Evolutionary conservation across 1,284 basidiomycete species (phyloP).

Genomic region (Cutaneotrichosporon arboriforme): DNA sequence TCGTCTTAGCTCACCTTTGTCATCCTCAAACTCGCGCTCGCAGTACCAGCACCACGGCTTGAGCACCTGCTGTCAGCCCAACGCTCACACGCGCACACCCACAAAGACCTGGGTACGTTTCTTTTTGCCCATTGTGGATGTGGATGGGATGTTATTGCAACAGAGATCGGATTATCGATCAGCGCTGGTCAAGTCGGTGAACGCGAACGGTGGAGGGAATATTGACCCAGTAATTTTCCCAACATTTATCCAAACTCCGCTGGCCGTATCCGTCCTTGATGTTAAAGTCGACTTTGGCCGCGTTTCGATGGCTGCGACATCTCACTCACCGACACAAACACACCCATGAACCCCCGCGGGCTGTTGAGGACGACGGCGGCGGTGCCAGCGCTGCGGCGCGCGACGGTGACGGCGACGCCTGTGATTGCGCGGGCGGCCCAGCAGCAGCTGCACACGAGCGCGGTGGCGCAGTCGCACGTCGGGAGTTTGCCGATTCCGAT

Average conservation of each 20-base stretch:
- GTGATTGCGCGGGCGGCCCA: no score
- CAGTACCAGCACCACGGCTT: slow-evolving; percentile 98
- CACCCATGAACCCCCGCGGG: slow-evolving; percentile 12
- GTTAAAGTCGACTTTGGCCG: neutral
- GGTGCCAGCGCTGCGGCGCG: neutral
- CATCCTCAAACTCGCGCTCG: slow-evolving; percentile 97
- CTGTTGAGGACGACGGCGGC: neutral
- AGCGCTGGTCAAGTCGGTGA: no score
- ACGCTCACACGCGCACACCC: slow-evolving; percentile 11
- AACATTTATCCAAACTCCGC: slow-evolving; percentile 9
- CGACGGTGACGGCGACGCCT: neutral
- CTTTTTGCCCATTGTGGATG: slow-evolving; percentile 46
- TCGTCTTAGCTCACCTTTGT: slow-evolving; percentile 64
- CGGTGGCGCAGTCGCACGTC: slow-evolving; percentile 55
- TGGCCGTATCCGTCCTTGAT: neutral
- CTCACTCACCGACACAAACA: neutral
- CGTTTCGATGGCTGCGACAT: neutral
- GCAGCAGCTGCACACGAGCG: slow-evolving; percentile 34
- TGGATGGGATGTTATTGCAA: slow-evolving; percentile 1
- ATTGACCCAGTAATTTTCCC: slow-evolving; percentile 6
- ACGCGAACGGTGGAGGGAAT: neutral
- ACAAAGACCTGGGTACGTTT: slow-evolving; percentile 47
- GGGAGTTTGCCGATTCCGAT: slow-evolving; percentile 71
- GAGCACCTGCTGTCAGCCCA: slow-evolving; percentile 57
- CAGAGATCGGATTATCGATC: no score